Percentiles rank a stretch among this genome's conserved stretches.
phyloP scores from a whole-genome alignment of 1,139 yeast genomes.

The Diutina catenulata region DNA sequence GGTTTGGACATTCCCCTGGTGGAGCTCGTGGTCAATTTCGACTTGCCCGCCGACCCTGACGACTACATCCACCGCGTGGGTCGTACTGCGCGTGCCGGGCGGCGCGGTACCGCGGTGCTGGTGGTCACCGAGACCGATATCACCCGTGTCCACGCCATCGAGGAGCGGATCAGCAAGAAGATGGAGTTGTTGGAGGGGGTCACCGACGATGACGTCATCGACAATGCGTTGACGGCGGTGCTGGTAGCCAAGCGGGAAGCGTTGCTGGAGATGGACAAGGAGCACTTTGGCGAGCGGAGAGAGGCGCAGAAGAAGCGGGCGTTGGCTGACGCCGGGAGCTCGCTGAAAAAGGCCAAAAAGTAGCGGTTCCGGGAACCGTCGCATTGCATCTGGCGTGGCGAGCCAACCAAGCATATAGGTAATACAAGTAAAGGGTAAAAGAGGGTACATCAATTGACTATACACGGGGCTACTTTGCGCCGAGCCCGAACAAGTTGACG shows the following conservation, averaged over 20 bases:
- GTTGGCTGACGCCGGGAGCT: not conserved
- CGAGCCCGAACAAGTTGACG: too few species aligned
- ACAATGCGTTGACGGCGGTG: conserved; percentile 53
- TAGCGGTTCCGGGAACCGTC: too few species aligned
- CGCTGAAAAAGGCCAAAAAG: not conserved
- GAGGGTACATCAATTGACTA: too few species aligned
- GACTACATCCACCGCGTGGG: conserved; percentile 98
- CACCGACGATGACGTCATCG: conserved; percentile 65
- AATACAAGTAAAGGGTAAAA: too few species aligned
- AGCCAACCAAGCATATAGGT: too few species aligned
- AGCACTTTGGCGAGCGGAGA: conserved; percentile 69
- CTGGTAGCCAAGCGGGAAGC: conserved; percentile 86
- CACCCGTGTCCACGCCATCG: conserved; percentile 71
- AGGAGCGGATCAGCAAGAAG: conserved; percentile 67
- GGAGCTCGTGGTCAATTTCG: conserved; percentile 79
- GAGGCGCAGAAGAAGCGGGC: conserved; percentile 40
- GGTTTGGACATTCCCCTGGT: conserved; percentile 95
- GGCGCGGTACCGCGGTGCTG: conserved; percentile 44
- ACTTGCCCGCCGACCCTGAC: conserved; percentile 93
- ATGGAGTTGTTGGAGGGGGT: conserved; percentile 63
- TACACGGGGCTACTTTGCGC: too few species aligned
- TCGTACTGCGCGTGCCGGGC: conserved; percentile 99
- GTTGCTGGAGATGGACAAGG: conserved; percentile 86
- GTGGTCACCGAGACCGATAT: conserved; percentile 82
- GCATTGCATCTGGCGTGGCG: too few species aligned